Conservation (phyloP, 2,329 filamentous ascomycete species). For the Penicillium brevicompactum region DNA sequence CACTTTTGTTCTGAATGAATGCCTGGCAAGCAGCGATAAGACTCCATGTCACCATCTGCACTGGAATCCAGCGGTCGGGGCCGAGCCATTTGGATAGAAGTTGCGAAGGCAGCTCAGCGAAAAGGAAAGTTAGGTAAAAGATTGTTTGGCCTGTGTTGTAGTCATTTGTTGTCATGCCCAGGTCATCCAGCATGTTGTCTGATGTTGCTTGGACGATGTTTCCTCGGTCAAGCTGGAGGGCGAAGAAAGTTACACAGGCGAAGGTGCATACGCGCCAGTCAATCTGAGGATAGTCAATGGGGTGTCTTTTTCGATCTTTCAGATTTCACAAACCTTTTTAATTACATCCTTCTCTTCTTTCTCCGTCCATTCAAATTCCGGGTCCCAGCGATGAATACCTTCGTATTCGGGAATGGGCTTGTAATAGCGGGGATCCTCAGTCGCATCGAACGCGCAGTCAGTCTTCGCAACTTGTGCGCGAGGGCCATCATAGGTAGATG, state of each 20-base stretch:
- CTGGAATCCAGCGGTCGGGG: slow-evolving; percentile 62
- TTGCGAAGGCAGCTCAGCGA: slow-evolving; percentile 63
- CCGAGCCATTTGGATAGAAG: slow-evolving; percentile 61
- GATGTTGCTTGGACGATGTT: slow-evolving; percentile 64
- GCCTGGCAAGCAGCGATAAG: slow-evolving; percentile 56
- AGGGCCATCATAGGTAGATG: slow-evolving; percentile 12
- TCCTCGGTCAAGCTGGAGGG: slow-evolving; percentile 64
- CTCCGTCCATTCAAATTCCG: slow-evolving; percentile 47
- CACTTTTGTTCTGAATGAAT: slow-evolving; percentile 49
- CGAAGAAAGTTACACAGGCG: slow-evolving; percentile 63
- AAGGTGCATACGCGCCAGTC: slow-evolving; percentile 47
- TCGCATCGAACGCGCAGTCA: slow-evolving; percentile 38
- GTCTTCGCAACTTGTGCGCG: slow-evolving; percentile 8
- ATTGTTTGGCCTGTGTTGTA: slow-evolving; percentile 49
- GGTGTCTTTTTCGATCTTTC: not conserved
- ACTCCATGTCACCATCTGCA: slow-evolving; percentile 61
- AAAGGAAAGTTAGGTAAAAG: slow-evolving; percentile 39
- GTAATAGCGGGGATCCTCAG: slow-evolving; percentile 39
- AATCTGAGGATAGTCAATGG: slow-evolving; percentile 31
- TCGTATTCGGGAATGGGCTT: slow-evolving; percentile 49
- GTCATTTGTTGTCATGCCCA: slow-evolving; percentile 52
- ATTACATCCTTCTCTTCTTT: slow-evolving; percentile 47
- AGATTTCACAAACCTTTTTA: slow-evolving; percentile 32
- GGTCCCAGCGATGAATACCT: slow-evolving; percentile 52
- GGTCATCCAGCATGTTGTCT: slow-evolving; percentile 59